Percentiles rank a stretch among this genome's conserved stretches.
phyloP scores from a whole-genome alignment of 73 alveolate species.

The Tetrahymena thermophila region DNA sequence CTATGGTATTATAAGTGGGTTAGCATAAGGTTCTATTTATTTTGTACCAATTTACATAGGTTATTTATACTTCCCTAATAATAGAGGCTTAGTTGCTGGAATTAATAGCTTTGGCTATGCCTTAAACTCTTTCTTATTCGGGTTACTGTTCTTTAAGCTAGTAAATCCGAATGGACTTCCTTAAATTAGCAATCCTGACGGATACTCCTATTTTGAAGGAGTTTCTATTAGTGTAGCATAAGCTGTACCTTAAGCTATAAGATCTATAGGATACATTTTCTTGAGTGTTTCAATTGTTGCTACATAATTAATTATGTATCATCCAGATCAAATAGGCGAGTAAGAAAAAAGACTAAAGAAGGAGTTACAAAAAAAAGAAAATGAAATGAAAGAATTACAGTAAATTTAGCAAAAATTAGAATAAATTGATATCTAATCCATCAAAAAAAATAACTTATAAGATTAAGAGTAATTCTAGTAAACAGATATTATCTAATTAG shows the following conservation, averaged over 20 bases:
- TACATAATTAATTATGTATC: background rate
- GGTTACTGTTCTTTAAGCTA: background rate
- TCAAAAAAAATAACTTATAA: background rate
- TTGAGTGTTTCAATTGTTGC: background rate
- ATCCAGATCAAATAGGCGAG: background rate
- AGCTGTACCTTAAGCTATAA: background rate
- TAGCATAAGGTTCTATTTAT: background rate
- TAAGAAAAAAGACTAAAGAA: background rate
- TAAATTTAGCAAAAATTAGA: background rate
- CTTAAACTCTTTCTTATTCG: background rate
- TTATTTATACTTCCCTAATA: background rate
- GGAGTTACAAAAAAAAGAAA: background rate
- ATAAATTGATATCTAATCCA: background rate
- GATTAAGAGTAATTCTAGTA: background rate
- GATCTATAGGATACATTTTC: background rate
- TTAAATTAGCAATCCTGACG: background rate
- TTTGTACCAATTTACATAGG: background rate
- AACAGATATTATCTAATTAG: background rate
- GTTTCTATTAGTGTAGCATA: background rate
- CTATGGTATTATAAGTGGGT: background rate
- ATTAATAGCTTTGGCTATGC: background rate
- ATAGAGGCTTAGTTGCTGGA: background rate
- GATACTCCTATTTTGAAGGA: background rate
- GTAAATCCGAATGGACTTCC: background rate
- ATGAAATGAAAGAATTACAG: background rate